Evolutionary conservation across 2,329 filamentous ascomycete genomes (phyloP).

Genomic region (Elsinoe perseae): DNA sequence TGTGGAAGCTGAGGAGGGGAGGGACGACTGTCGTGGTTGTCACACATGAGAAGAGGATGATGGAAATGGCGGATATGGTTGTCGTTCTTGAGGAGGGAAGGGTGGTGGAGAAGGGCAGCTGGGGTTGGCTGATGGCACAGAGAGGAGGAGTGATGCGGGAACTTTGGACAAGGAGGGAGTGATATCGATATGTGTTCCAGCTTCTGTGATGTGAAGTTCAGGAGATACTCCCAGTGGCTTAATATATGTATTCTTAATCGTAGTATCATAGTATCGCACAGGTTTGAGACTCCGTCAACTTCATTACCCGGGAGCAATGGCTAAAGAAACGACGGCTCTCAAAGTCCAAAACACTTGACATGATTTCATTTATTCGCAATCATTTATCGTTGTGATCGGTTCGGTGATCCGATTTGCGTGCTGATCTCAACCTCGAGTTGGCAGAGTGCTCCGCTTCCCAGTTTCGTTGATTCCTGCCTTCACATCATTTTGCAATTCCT

Average conservation of each 20-base stretch:
- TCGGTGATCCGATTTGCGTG: not conserved
- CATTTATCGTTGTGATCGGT: too few species aligned
- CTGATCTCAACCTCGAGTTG: too few species aligned
- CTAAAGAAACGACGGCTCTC: too few species aligned
- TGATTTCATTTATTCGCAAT: too few species aligned
- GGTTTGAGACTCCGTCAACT: too few species aligned
- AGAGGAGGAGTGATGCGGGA: conserved; percentile 26
- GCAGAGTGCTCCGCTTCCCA: not conserved
- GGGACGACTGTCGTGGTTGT: conserved; percentile 62
- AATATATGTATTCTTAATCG: too few species aligned
- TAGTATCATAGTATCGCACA: too few species aligned
- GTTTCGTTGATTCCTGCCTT: not conserved
- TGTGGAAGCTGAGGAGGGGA: conserved; percentile 46
- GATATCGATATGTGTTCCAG: too few species aligned
- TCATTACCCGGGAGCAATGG: too few species aligned
- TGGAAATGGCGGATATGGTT: conserved; percentile 67
- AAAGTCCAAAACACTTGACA: too few species aligned
- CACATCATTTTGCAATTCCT: not conserved
- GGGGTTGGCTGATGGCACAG: conserved; percentile 48
- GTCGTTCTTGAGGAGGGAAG: conserved; percentile 63
- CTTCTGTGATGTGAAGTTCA: too few species aligned
- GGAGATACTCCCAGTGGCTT: too few species aligned
- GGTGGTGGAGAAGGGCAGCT: conserved; percentile 60
- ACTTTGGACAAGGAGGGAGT: not conserved
- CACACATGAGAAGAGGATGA: conserved; percentile 80